These are phyloP conservation scores for Aureobasidium sp. DNA, from an alignment of 2,329 filamentous ascomycete genomes.

Conservation along the genomic window DNA sequence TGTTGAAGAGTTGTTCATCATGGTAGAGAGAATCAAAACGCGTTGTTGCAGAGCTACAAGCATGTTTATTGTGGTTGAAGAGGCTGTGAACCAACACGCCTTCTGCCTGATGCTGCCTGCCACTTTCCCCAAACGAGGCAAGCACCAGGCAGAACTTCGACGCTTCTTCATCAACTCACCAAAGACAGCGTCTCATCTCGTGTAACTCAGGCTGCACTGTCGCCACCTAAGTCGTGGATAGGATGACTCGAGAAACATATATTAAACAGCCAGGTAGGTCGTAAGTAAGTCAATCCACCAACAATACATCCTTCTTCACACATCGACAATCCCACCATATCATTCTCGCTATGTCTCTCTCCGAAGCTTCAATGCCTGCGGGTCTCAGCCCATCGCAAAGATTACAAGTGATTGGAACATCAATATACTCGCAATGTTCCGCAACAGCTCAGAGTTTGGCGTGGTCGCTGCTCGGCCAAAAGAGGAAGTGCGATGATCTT, in stretches of 20 bases:
- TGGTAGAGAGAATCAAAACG: not conserved
- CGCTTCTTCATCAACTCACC: not conserved
- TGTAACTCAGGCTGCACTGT: not conserved
- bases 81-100: not conserved
- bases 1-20: not conserved
- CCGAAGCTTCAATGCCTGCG: not conserved
- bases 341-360: not conserved
- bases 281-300: not conserved
- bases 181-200: not conserved
- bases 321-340: not conserved
- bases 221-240: not conserved
- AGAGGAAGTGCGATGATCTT: not conserved
- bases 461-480: not conserved
- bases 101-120: conserved; percentile 1
- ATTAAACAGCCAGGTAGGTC: not conserved
- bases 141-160: not conserved
- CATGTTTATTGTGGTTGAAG: not conserved
- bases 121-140: not conserved
- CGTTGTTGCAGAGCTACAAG: not conserved
- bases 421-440: not conserved
- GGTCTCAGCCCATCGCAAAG: not conserved
- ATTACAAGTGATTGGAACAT: not conserved
- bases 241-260: not conserved
- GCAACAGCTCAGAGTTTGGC: not conserved
- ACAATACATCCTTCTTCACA: not conserved